phyloP scores from a whole-genome alignment of 352 stramenopile species.

The Vaucheria bursata region DNA sequence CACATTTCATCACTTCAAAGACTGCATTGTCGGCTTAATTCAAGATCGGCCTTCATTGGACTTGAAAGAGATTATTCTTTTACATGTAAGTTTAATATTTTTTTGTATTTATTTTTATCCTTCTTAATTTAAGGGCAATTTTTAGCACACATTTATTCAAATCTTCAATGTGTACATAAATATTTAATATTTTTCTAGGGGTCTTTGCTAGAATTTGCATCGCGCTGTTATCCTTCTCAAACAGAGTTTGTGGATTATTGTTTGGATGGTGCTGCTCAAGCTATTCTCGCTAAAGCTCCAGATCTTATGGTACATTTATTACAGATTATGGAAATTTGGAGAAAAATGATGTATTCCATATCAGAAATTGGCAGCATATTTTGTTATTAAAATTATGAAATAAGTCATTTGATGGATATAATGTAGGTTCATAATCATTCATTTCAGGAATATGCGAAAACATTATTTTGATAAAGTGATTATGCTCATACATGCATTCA shows the following conservation, averaged over 20 bases:
- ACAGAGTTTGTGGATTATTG: conserved; percentile 63
- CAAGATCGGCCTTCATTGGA: conserved; percentile 59
- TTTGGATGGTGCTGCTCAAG: conserved; percentile 55
- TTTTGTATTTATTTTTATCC: background rate
- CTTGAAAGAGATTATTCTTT: conserved; percentile 60
- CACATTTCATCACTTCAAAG: conserved; percentile 66
- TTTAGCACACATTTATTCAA: background rate
- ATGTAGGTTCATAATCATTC: background rate
- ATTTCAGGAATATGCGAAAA: background rate
- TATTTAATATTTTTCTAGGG: conserved; percentile 45
- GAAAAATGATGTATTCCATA: no score
- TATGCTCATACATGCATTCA: no score
- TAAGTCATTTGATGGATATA: background rate
- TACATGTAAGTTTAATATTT: conserved; percentile 16
- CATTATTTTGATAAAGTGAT: background rate
- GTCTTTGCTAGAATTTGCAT: conserved; percentile 61
- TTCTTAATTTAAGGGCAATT: conserved; percentile 2
- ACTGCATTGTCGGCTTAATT: conserved; percentile 62
- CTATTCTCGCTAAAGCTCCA: conserved; percentile 46
- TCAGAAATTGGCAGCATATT: no score
- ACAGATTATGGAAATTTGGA: no score
- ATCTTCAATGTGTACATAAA: background rate
- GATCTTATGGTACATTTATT: background rate
- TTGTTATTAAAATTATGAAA: background rate
- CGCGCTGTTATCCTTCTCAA: conserved; percentile 63